These are phyloP conservation scores for Paecilomyces dactylethromorphus DNA, from an alignment of 2,329 filamentous ascomycete genomes.

Conservation along the genomic window DNA sequence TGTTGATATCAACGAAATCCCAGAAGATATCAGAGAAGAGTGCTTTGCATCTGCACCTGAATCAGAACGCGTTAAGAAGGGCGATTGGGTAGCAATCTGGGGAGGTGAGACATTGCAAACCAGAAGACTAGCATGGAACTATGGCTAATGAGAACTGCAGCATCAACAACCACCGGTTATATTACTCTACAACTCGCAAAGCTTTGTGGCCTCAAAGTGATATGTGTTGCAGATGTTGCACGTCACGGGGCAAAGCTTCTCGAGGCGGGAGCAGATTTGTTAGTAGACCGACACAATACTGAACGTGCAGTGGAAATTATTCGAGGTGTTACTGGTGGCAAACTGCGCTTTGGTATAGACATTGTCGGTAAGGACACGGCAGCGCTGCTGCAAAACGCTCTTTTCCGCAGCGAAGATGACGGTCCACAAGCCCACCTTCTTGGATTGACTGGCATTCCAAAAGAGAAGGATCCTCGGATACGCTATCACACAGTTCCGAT, in stretches of 20 bases:
- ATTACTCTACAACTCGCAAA: slow-evolving; percentile 63
- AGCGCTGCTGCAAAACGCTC: slow-evolving; percentile 48
- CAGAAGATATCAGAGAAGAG: slow-evolving; percentile 57
- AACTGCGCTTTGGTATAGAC: slow-evolving; percentile 62
- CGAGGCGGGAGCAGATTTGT: slow-evolving; percentile 51
- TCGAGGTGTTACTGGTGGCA: slow-evolving; percentile 49
- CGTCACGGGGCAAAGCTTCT: slow-evolving; percentile 58
- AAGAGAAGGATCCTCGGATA: slow-evolving; percentile 42
- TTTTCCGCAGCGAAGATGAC: slow-evolving; percentile 23
- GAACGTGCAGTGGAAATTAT: slow-evolving; percentile 61
- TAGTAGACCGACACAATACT: slow-evolving; percentile 63
- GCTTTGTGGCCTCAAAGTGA: slow-evolving; percentile 57
- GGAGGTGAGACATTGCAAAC: slow-evolving; percentile 46
- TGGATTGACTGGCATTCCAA: slow-evolving; percentile 62
- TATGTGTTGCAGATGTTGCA: slow-evolving; percentile 60
- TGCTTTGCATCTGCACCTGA: slow-evolving; percentile 51
- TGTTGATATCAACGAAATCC: slow-evolving; percentile 44
- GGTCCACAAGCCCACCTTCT: slow-evolving; percentile 51
- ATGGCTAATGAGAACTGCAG: slow-evolving; percentile 20
- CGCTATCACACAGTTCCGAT: slow-evolving; percentile 63
- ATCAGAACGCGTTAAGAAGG: slow-evolving; percentile 49
- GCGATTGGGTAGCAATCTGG: slow-evolving; percentile 70
- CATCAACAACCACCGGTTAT: slow-evolving; percentile 63
- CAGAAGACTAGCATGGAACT: not conserved
- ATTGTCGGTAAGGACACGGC: slow-evolving; percentile 61